Base-by-base conservation (phyloP, 1,284 basidiomycete genomes). In the Ceratobasidium sp. region DNA sequence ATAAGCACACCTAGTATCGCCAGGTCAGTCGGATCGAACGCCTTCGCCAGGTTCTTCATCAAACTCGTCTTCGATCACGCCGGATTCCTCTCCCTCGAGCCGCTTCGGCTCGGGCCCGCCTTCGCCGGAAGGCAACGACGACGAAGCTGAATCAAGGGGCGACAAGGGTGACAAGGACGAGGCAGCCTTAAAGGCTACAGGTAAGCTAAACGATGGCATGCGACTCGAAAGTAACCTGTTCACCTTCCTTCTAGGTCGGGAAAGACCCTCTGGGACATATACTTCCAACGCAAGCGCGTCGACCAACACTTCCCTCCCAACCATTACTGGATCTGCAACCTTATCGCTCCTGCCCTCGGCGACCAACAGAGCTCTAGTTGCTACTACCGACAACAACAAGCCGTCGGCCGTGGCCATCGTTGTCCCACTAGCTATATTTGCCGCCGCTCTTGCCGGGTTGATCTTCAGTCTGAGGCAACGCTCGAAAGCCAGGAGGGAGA, bases 391-490 rank as follows among this genome's bases (percentile, higher is more conserved):
- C 14, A 54, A 59, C 41, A 71, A 59, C 54, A 71, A 71, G 46
- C 66, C 66, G 19, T 71, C 66, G n/a, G 48, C 66, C 16, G 66
- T 54, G 27, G 66, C 66, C 6, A 71, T 71, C 31, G 66, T 59
- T 9, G 54, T 71, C 24, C 66, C 66, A 29, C 39, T 71, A 19
- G 66, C 54, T 16, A 46, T 71, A 9, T 71, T 71, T 31, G 66
- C 66, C 7, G 54, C 56, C 3, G 66, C 66, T 46, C 66, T 71
- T 7, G 66, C 54, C 14, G 66, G 66, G 54, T 58, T 71, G 29
- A 59, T 71, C 4, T 71, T 71, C n/a, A 71, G 66, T 31, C 41
- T 71, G 13, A 58, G 66, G 34, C 66, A 71, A 48, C 53, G 66
- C n/a, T 71, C 66, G 16, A 71, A 58, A 46, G 19, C 66, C 8